Percentiles rank a stretch among this genome's conserved stretches.
Evolutionary conservation across 73 alveolate species (phyloP).

Genomic region (Breviolum minutum): DNA sequence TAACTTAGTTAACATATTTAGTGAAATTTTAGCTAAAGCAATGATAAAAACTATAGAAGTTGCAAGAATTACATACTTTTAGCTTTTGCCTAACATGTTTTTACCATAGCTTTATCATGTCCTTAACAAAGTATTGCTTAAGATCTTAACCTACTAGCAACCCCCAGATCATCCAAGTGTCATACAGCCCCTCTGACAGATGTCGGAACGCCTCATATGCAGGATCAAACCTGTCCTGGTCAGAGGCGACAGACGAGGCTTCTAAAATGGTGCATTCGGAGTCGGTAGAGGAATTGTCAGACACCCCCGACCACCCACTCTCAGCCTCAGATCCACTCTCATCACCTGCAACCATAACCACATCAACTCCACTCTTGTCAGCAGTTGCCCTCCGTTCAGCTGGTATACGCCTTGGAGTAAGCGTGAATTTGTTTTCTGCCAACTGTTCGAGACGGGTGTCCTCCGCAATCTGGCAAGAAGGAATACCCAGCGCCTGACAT

Average conservation of each 20-base stretch:
- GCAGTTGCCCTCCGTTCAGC: too few species aligned
- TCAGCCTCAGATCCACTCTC: too few species aligned
- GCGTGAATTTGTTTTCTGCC: too few species aligned
- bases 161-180: constrained; percentile 22
- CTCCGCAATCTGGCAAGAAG: too few species aligned
- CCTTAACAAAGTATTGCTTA: not conserved
- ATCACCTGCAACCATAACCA: too few species aligned
- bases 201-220: constrained; percentile 7
- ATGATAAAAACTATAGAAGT: not conserved
- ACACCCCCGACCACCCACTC: too few species aligned
- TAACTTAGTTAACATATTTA: constrained; percentile 13
- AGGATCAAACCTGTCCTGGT: not conserved
- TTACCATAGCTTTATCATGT: not conserved
- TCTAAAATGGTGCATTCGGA: too few species aligned
- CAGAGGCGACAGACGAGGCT: constrained; percentile 8
- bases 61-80: not conserved
- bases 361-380: too few species aligned
- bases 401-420: too few species aligned
- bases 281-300: too few species aligned
- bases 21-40: not conserved
- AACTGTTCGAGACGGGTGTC: too few species aligned
- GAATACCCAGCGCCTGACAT: too few species aligned
- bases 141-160: constrained; percentile 9
- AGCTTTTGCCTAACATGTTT: not conserved
- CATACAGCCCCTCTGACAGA: not conserved